Conservation (phyloP, 306 rosid species). For the Sophora flavescens region DNA sequence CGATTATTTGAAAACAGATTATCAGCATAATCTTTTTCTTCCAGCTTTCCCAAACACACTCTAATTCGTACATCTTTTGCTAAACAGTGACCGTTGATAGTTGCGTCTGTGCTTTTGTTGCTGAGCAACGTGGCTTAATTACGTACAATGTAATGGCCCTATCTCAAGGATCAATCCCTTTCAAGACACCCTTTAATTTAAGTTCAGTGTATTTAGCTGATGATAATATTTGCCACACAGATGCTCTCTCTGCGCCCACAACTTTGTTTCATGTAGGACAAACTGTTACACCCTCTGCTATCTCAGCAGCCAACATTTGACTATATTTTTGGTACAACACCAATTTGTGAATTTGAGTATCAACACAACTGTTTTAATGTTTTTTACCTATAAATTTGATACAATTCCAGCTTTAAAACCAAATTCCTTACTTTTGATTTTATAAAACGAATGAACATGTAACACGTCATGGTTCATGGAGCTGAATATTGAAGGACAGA, state of each 20-base stretch:
- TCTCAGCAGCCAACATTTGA: background rate
- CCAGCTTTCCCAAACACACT: no score
- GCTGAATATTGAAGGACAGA: background rate
- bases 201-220: background rate
- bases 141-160: background rate
- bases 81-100: constrained; percentile 17
- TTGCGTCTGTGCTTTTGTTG: constrained; percentile 16
- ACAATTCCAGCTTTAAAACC: background rate
- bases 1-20: no score
- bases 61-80: background rate
- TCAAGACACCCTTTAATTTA: constrained; percentile 12
- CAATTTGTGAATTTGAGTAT: no score
- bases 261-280: background rate
- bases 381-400: background rate
- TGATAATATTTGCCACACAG: background rate
- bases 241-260: background rate
- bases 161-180: constrained; percentile 31
- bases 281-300: background rate
- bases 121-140: background rate
- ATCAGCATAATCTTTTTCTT: no score
- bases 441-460: background rate
- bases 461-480: background rate
- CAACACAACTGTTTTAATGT: background rate
- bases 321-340: no score
- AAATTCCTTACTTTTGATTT: no score